These are phyloP conservation scores for Echites panduratus DNA, from an alignment of 257 asterid species.

Conservation along the genomic window DNA sequence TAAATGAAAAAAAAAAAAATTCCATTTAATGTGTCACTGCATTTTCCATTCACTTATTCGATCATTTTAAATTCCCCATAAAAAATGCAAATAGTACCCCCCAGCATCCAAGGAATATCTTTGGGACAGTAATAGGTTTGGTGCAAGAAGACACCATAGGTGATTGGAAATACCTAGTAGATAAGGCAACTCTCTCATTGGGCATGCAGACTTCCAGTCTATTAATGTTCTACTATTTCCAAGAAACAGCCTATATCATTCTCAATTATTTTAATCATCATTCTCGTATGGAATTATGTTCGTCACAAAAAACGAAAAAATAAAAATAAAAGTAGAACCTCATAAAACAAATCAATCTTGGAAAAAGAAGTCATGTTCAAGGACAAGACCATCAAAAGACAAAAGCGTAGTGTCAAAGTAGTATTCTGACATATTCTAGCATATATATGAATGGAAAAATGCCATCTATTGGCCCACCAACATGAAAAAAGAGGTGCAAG, in stretches of 20 bases:
- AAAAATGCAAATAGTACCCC: background rate
- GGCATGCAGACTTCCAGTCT: background rate
- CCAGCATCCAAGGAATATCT: background rate
- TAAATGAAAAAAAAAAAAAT: background rate
- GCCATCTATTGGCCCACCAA: background rate
- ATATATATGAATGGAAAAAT: background rate
- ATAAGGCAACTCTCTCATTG: background rate
- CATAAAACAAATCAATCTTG: background rate
- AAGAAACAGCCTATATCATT: background rate
- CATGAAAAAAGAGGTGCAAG: background rate
- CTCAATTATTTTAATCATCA: background rate
- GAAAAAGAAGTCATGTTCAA: background rate
- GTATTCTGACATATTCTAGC: background rate
- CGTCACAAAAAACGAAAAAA: too few species aligned
- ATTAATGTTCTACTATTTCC: background rate
- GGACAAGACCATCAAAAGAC: background rate
- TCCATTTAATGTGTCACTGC: background rate
- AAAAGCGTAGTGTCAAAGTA: background rate
- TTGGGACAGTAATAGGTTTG: background rate
- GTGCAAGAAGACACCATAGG: background rate
- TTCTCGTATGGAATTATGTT: background rate
- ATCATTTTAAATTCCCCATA: background rate
- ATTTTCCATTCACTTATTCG: background rate
- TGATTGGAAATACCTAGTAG: background rate
- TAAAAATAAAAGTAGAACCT: too few species aligned